These are phyloP conservation scores for Leishmania lainsoni DNA, from an alignment of 208 protist genomes.

Conservation along the genomic window DNA sequence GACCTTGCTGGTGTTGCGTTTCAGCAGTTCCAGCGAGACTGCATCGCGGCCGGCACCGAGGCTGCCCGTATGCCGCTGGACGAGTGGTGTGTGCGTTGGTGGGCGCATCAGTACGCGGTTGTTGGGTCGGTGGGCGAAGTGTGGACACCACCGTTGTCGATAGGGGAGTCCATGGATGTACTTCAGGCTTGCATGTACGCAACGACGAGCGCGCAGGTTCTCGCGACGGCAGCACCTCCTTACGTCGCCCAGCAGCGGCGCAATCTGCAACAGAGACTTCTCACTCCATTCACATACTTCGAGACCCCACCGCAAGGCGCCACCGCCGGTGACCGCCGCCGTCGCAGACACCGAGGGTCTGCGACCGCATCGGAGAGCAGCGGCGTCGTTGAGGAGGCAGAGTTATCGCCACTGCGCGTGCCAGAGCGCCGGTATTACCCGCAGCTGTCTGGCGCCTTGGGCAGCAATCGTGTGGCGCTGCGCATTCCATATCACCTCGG, in stretches of 20 bases:
- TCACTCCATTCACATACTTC: slow-evolving; percentile 7
- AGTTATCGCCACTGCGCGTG: background rate
- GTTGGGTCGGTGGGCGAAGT: background rate
- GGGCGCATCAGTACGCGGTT: slow-evolving; percentile 4
- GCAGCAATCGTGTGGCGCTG: slow-evolving; percentile 26
- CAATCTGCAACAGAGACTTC: background rate
- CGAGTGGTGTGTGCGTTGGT: slow-evolving; percentile 60
- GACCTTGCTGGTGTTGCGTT: background rate
- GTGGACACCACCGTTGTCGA: slow-evolving; percentile 7
- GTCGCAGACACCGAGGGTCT: background rate
- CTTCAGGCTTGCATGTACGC: slow-evolving; percentile 27
- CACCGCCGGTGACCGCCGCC: background rate
- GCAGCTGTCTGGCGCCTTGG: slow-evolving; percentile 18
- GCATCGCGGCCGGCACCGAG: background rate
- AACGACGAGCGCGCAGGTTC: background rate
- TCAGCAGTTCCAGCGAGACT: slow-evolving; percentile 5
- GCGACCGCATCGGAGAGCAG: background rate
- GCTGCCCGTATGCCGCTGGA: slow-evolving; percentile 35
- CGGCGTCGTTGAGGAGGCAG: background rate
- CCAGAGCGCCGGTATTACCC: slow-evolving; percentile 12
- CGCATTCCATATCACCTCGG: slow-evolving; percentile 66
- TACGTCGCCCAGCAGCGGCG: background rate
- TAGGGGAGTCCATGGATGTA: slow-evolving; percentile 29
- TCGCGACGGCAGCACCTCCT: background rate
- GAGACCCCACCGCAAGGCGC: slow-evolving; percentile 11